phyloP scores from a whole-genome alignment of 208 protist species.

The Trypanosoma mega region DNA sequence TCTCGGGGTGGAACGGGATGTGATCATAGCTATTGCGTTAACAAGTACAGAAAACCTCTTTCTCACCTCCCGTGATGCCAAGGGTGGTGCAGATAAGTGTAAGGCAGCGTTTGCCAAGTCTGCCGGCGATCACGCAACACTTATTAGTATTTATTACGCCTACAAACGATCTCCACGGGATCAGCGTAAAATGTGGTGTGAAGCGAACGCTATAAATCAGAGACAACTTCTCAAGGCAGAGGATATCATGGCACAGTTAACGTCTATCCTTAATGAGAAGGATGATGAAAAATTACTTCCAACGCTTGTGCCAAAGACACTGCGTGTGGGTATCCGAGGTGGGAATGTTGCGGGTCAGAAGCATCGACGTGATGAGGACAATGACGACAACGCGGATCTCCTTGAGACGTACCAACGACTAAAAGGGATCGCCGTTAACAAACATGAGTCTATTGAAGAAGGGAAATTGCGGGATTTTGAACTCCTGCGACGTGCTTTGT shows the following conservation, averaged over 20 bases:
- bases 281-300: slow-evolving; percentile 47
- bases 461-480: slow-evolving; percentile 61
- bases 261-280: slow-evolving; percentile 54
- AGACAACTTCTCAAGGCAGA: slow-evolving; percentile 85
- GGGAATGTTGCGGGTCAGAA: neutral
- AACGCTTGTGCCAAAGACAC: slow-evolving; percentile 34
- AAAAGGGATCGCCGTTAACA: slow-evolving; percentile 11
- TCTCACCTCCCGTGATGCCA: slow-evolving; percentile 65
- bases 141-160: slow-evolving; percentile 77
- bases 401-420: slow-evolving; percentile 29
- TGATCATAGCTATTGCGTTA: slow-evolving; percentile 95
- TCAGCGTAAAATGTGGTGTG: slow-evolving; percentile 78
- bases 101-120: slow-evolving; percentile 69
- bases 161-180: slow-evolving; percentile 65
- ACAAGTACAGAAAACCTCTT: slow-evolving; percentile 86
- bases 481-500: slow-evolving; percentile 76
- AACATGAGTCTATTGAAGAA: slow-evolving; percentile 1
- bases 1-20: slow-evolving; percentile 93
- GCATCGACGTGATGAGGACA: slow-evolving; percentile 5
- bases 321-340: slow-evolving; percentile 7
- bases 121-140: slow-evolving; percentile 86
- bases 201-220: slow-evolving; percentile 73
- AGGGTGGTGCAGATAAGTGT: slow-evolving; percentile 76
- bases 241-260: slow-evolving; percentile 81
- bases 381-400: slow-evolving; percentile 5